These are phyloP conservation scores for Candida silvicultrix DNA, from an alignment of 805 yeast species.

Conservation along the genomic window DNA sequence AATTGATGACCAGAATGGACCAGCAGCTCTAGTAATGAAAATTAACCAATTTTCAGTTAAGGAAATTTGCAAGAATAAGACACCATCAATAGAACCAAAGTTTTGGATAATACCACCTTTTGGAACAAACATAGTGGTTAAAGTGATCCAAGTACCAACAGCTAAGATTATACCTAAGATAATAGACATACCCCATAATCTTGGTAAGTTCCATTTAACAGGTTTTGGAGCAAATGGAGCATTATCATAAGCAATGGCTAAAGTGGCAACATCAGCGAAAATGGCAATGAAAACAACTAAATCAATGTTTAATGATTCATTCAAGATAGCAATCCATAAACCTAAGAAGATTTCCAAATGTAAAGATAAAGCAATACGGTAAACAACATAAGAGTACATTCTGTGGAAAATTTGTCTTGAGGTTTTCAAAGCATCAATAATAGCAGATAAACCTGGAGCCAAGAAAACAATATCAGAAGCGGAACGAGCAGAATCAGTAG, in stretches of 20 bases:
- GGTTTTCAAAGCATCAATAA: slow-evolving; percentile 90
- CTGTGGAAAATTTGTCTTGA: slow-evolving; percentile 98
- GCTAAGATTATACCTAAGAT: slow-evolving; percentile 83
- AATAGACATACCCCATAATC: slow-evolving; percentile 95
- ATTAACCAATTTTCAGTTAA: slow-evolving; percentile 96
- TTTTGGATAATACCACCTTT: slow-evolving; percentile 94
- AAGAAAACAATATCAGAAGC: slow-evolving; percentile 95
- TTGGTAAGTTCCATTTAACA: slow-evolving; percentile 95
- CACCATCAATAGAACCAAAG: slow-evolving; percentile 93
- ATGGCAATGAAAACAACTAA: slow-evolving; percentile 94
- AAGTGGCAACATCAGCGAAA: slow-evolving; percentile 95
- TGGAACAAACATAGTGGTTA: slow-evolving; percentile 87
- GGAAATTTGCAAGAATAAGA: slow-evolving; percentile 88
- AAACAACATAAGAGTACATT: slow-evolving; percentile 96
- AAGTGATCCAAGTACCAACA: slow-evolving; percentile 88
- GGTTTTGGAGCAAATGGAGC: slow-evolving; percentile 93
- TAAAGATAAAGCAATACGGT: slow-evolving; percentile 94
- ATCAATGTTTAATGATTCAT: slow-evolving; percentile 80
- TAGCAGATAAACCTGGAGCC: slow-evolving; percentile 93
- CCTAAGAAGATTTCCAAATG: slow-evolving; percentile 94
- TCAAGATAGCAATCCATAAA: slow-evolving; percentile 93
- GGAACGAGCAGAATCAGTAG: slow-evolving; percentile 94
- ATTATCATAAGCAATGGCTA: slow-evolving; percentile 95
- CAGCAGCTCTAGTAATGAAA: slow-evolving; percentile 94
- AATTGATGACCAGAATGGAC: slow-evolving; percentile 95